Evolutionary conservation across 1,284 basidiomycete species (phyloP), one percentile per base, ranked within the genome.

Genomic region (Cutaneotrichosporon dermatis): DNA sequence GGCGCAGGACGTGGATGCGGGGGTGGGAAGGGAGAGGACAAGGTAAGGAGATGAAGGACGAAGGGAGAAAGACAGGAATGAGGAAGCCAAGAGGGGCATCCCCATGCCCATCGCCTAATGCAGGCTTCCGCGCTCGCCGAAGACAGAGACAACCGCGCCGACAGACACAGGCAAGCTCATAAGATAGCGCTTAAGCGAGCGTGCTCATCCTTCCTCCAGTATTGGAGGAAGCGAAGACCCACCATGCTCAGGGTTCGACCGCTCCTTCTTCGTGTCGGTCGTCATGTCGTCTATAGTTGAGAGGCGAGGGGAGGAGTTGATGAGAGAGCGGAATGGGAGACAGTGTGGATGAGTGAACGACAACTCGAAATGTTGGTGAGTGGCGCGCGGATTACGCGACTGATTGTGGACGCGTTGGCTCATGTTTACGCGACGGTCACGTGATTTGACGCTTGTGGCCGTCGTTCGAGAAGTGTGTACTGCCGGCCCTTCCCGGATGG

Each of bases 241-340:
- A 51, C 50, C 50, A 42, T 51, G 50, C 11, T 51, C 50, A 4
- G 50, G 39, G 50, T 51, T 51, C 37, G 50, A 42, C n/a, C 50
- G 50, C 37, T 51, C 50, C 39, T 51, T 39, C 16, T 11, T 16
- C 6, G 50, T 33, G 11, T 37, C 13, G 6, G 51, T 34, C 15
- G 45, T 46, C 33, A 51, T 53, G 25, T 10, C 4, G 37, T 11
- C 25, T 25, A 33, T 51, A 53, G 50, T 50, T 25, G 36, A 10
- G 39, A 36, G 46, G 46, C 13, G n/a, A 44, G 43, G 16, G 8
- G 43, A 44, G 33, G 12, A 25, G 10, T 11, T 13, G 45, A 34
- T 25, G 34, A 8, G 13, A 5, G 46, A 36, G 33, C 5, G 34
- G 46, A 49, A 25, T 25, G 25, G 25, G 25, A 25, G 25, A 25